Evolutionary conservation across 1,284 basidiomycete genomes (phyloP), one percentile per base, ranked within the genome.

Genomic region (Wolfiporia cocos): DNA sequence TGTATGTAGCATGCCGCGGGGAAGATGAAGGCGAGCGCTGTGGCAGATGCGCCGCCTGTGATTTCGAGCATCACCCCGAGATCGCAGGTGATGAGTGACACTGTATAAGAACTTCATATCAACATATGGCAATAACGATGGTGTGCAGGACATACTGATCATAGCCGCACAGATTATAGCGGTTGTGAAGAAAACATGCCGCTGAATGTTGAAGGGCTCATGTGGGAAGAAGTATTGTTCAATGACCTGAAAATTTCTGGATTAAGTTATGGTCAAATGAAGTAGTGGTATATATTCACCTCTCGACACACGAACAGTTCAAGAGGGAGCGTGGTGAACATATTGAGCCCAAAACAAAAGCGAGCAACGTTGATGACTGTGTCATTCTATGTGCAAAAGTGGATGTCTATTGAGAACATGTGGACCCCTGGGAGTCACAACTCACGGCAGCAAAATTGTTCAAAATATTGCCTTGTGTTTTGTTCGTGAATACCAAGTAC

Each of bases 21-120:
- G 63, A 93, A 92, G 53, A 98, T 92, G 69, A 88, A 99, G 0
- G 95, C 95, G 15, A 99, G 76, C 0, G 92, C 85, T 0, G 93
- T 96, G 1, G 95, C 95, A 20, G 90, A 92, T 15, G 94, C 78
- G 1, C 95, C 95, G 11, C 96, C 96, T 0, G 94, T 96, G 39
- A 99, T 87, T 67, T 99, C 96, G 29, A 99, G 81, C 66, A 97
- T 96, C 29, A 98, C 86, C 26, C 96, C 96, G 11, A 99, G 76
- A 64, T 99, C 95, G 63, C 94, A 98, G 0, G 95, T 98, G 36
- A 92, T 72, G 37, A 99, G 73, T 7, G 93, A 81, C 42, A 99
- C 91, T 92, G 61, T 14, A 17, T 23, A 17, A 20, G 5, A 19
- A 30, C 22, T 41, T 33, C 20, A 41, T 18, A 22, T 12, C 34